Evolutionary conservation across 1,284 basidiomycete genomes (phyloP).

Genomic region (Puccinia coronata): DNA sequence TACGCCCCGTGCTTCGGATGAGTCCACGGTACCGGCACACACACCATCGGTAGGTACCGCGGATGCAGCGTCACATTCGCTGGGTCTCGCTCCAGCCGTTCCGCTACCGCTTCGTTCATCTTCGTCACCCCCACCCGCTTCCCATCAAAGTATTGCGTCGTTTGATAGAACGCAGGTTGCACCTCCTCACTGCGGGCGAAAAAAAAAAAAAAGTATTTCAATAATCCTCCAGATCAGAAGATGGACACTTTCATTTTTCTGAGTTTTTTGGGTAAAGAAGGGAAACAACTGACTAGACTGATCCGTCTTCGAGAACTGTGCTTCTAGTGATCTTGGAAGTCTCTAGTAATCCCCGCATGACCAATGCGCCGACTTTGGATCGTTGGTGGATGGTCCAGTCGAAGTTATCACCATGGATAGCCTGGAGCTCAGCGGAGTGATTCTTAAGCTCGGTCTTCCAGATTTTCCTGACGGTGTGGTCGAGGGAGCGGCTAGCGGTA

Average conservation of each 20-base stretch:
- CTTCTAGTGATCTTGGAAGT: slow-evolving; percentile 41
- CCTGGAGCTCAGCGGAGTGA: slow-evolving; percentile 16
- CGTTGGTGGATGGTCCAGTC: slow-evolving; percentile 46
- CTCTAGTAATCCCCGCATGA: slow-evolving; percentile 42
- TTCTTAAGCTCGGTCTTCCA: slow-evolving; percentile 36
- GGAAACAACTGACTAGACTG: slow-evolving; percentile 27
- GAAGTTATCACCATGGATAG: slow-evolving; percentile 40
- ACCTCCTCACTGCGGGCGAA: slow-evolving; percentile 66
- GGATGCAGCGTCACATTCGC: slow-evolving; percentile 80
- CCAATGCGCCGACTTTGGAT: slow-evolving; percentile 42
- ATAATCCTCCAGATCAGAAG: no score
- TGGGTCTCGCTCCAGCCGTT: slow-evolving; percentile 75
- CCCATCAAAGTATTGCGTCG: slow-evolving; percentile 90
- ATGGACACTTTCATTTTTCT: not conserved
- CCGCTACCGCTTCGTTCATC: slow-evolving; percentile 77
- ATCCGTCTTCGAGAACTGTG: slow-evolving; percentile 40
- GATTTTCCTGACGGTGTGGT: slow-evolving; percentile 31
- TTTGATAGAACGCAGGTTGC: slow-evolving; percentile 88
- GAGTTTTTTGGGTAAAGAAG: not conserved
- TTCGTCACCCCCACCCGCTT: slow-evolving; percentile 87
- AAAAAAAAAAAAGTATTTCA: no score
- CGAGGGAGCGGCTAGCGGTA: slow-evolving; percentile 1
- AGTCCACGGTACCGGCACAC: slow-evolving; percentile 86
- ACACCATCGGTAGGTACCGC: slow-evolving; percentile 92
- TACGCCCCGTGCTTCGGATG: slow-evolving; percentile 80